phyloP scores from a whole-genome alignment of 2,329 filamentous ascomycete genomes.

The Basipetospora chlamydospora region DNA sequence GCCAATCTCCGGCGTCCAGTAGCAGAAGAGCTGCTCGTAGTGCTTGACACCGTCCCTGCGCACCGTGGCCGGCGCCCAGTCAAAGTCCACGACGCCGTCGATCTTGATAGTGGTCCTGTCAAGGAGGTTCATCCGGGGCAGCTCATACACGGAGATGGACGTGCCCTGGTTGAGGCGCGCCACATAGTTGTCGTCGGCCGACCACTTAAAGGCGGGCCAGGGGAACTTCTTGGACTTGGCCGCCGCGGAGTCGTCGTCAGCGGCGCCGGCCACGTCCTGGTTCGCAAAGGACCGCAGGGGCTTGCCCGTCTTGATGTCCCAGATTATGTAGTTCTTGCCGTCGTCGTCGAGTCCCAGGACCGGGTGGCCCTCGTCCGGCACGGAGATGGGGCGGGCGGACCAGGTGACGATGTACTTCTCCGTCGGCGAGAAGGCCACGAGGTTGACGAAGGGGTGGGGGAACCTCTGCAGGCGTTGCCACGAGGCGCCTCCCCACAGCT shows the following conservation, averaged over 20 bases:
- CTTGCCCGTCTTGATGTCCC: conserved; percentile 83
- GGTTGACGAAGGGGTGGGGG: conserved; percentile 86
- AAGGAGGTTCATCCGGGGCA: conserved; percentile 76
- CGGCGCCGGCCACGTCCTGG: conserved; percentile 53
- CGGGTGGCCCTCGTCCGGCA: conserved; percentile 76
- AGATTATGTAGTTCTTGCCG: conserved; percentile 98
- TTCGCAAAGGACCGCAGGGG: conserved; percentile 89
- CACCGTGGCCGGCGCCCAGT: conserved; percentile 81
- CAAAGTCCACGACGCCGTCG: conserved; percentile 92
- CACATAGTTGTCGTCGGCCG: conserved; percentile 91
- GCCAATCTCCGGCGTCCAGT: conserved; percentile 96
- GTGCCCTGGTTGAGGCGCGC: conserved; percentile 78
- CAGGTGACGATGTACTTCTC: conserved; percentile 94
- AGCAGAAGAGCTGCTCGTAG: conserved; percentile 93
- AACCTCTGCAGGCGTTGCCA: conserved; percentile 91
- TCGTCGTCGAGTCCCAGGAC: conserved; percentile 83
- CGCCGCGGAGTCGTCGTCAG: conserved; percentile 38
- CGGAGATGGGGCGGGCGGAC: conserved; percentile 85
- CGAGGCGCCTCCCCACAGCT: conserved; percentile 84
- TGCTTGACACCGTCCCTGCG: conserved; percentile 73
- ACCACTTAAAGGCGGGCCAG: conserved; percentile 99
- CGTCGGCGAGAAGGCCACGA: conserved; percentile 85
- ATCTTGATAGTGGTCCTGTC: conserved; percentile 92
- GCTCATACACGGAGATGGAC: conserved; percentile 82
- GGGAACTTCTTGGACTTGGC: conserved; percentile 68